Conservation (phyloP, 257 asterid species). For the Nicotiana knightiana region DNA sequence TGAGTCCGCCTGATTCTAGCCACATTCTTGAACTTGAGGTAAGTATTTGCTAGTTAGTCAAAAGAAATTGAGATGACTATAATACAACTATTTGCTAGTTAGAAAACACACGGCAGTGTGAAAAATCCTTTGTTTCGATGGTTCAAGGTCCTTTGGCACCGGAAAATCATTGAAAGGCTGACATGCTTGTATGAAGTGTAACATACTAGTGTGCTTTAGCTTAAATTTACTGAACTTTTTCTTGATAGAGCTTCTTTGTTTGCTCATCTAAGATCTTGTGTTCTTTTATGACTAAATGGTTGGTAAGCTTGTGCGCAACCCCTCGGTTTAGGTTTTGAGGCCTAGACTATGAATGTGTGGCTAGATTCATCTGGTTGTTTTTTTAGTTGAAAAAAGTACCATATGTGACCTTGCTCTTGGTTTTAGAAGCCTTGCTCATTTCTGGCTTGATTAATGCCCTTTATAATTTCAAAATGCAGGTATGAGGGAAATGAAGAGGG, state of each 20-base stretch:
- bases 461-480: conserved; percentile 41
- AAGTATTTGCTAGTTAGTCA: not conserved
- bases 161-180: not conserved
- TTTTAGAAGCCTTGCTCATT: not conserved
- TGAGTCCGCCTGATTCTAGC: not conserved
- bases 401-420: not conserved
- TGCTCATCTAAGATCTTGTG: not conserved
- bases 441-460: not conserved
- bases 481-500: conserved; percentile 76
- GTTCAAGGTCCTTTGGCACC: conserved; percentile 1
- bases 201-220: not conserved
- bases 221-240: not conserved
- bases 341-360: not conserved
- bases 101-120: not conserved
- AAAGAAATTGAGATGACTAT: not conserved
- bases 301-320: not conserved
- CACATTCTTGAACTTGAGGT: not conserved
- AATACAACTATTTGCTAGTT: not conserved
- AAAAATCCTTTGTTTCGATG: not conserved
- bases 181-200: not conserved
- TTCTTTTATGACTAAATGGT: not conserved
- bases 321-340: not conserved
- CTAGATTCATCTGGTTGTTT: not conserved
- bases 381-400: not conserved
- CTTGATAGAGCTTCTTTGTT: not conserved